Evolutionary conservation across 768 basidiomycete genomes (phyloP).

Genomic region (Lentinula detonsa): DNA sequence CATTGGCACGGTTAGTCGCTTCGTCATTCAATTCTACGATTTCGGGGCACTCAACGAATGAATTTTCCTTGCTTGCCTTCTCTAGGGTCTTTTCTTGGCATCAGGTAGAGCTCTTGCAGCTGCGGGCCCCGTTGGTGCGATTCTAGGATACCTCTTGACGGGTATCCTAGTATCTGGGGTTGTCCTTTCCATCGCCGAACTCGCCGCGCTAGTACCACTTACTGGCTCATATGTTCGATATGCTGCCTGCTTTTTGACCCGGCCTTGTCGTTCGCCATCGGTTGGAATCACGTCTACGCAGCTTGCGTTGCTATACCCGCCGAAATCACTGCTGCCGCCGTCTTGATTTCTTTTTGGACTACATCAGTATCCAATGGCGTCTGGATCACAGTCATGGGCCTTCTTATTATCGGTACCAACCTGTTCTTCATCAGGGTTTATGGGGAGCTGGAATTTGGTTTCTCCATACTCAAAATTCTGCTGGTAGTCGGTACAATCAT

Average conservation of each 20-base stretch:
- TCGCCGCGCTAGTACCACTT: slow-evolving; percentile 18
- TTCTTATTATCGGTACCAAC: slow-evolving; percentile 17
- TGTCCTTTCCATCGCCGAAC: slow-evolving; percentile 31
- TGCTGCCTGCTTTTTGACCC: slow-evolving; percentile 48
- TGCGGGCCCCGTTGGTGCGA: slow-evolving; percentile 48
- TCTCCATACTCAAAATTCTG: slow-evolving; percentile 39
- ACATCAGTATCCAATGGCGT: slow-evolving; percentile 6
- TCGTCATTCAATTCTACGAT: not conserved
- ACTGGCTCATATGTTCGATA: slow-evolving; percentile 50
- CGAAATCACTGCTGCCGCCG: slow-evolving; percentile 47
- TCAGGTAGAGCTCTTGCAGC: slow-evolving; percentile 41
- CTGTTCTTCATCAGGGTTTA: slow-evolving; percentile 38
- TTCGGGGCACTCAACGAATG: too few relatives aligned
- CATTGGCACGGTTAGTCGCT: slow-evolving; percentile 1
- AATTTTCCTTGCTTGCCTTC: not conserved
- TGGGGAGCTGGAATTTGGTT: slow-evolving; percentile 53
- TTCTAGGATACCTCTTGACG: slow-evolving; percentile 42
- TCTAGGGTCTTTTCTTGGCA: slow-evolving; percentile 45
- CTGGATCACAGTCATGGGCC: slow-evolving; percentile 6
- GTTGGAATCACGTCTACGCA: slow-evolving; percentile 43
- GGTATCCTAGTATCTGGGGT: slow-evolving; percentile 28
- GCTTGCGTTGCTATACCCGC: slow-evolving; percentile 36
- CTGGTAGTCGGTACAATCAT: slow-evolving; percentile 32
- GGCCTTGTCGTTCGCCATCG: slow-evolving; percentile 36
- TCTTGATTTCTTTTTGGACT: slow-evolving; percentile 44